Evolutionary conservation across 805 yeast species (phyloP).

Genomic region (Starmerella scarabaei): DNA sequence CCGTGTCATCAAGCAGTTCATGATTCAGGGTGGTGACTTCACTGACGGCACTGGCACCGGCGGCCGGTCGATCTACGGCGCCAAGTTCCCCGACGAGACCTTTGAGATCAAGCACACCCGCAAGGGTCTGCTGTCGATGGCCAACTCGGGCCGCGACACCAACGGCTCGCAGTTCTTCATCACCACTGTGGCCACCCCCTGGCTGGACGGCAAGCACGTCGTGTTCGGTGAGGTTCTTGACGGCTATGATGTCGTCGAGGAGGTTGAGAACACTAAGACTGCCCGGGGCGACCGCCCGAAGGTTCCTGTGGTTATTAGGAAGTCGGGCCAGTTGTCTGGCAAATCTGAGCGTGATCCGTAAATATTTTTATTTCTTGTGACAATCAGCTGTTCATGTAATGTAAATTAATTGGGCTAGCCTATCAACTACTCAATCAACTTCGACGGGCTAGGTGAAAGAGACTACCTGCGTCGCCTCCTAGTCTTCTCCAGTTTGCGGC

Average conservation of each 20-base stretch:
- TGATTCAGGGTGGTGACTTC: conserved; percentile 85
- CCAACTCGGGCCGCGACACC: conserved; percentile 54
- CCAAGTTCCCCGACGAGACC: conserved; percentile 66
- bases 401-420: too few relatives aligned
- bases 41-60: conserved; percentile 53
- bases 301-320: conserved; percentile 48
- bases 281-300: conserved; percentile 59
- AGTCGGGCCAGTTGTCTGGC: conserved; percentile 49
- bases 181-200: conserved; percentile 77
- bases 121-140: conserved; percentile 62
- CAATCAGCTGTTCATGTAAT: not conserved
- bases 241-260: conserved; percentile 69
- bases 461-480: too few relatives aligned
- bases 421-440: too few relatives aligned
- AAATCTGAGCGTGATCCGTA: conserved; percentile 14
- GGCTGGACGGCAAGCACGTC: conserved; percentile 92
- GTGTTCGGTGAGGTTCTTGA: conserved; percentile 85
- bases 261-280: conserved; percentile 64
- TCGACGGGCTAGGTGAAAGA: too few relatives aligned
- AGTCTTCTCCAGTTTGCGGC: too few relatives aligned
- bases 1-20: conserved; percentile 56
- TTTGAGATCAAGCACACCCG: conserved; percentile 42
- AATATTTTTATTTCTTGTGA: not conserved
- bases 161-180: conserved; percentile 94
- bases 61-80: conserved; percentile 69